Base-by-base conservation (phyloP, 148 eudicot genomes). In the Chenopodium berlandieri region DNA sequence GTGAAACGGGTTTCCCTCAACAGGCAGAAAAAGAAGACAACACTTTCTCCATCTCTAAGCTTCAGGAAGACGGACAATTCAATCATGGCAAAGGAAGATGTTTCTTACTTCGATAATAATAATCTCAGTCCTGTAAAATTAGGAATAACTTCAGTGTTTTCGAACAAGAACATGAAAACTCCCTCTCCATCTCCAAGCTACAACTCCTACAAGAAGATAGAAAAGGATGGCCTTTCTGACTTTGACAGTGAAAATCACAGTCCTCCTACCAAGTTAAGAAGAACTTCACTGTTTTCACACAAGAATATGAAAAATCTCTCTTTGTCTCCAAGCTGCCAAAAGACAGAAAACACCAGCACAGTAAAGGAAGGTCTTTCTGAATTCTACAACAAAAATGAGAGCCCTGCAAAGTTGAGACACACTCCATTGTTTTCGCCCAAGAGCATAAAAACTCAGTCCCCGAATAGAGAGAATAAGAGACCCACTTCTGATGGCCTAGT, bases 201-300 rank as follows among this genome's bases (percentile, higher is more conserved):
- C 30, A 27, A 27, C 30, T 27, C 30, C 30, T 27, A 27, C 48
- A 85, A 71, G 82, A 88, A 86, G 79, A 78, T 73, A 58, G 46
- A 34, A 78, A 80, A 71, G 7, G 44, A 78, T 1, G 69, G 77
- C 5, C 10, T 60, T 25, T 78, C 77, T 19, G 82, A 85, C 46
- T 86, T 79, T 62, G 80, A 82, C n/a, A 54, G 81, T 73, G 92
- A 93, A 83, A 89, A 85, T 52, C 88, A 80, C 79, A 83, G 82
- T 73, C 94, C 91, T 44, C 90, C 91, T 46, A 40, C 86, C 8
- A 90, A 90, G 86, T 69, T 79, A 62, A 85, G 86, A 78, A 84
- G 84, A 75, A 68, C 75, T 14, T 83, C 86, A 77, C 77, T 87
- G 81, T 87, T 84, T 77, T 90, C 83, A 46, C 85, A 84, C 75